phyloP scores from a whole-genome alignment of 1,284 basidiomycete genomes.

The Farysia itapuensis region DNA sequence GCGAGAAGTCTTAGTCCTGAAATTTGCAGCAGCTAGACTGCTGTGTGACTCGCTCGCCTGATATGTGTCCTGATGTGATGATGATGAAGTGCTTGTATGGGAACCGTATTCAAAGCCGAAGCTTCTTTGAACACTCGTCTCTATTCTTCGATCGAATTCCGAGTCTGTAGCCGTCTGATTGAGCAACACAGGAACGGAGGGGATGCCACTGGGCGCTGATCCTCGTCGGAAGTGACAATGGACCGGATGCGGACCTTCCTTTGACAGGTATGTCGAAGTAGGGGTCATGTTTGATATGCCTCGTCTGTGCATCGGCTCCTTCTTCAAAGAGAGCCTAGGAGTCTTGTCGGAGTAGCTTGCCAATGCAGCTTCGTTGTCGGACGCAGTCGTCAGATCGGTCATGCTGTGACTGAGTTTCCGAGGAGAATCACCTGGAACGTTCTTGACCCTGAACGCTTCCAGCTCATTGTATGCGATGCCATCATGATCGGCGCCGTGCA shows the following conservation, averaged over 20 bases:
- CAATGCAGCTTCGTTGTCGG: slow-evolving; percentile 4
- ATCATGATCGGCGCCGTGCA: no score
- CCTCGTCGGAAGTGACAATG: no score
- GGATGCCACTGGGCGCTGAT: no score
- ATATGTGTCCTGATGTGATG: neutral
- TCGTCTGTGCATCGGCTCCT: slow-evolving; percentile 19
- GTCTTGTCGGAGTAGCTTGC: slow-evolving; percentile 7
- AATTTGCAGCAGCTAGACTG: slow-evolving; percentile 4
- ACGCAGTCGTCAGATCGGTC: slow-evolving; percentile 35
- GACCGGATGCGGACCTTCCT: no score
- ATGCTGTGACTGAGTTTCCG: slow-evolving; percentile 49
- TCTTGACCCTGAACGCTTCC: no score
- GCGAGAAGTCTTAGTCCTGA: slow-evolving; percentile 23
- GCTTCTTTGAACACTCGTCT: slow-evolving; percentile 40
- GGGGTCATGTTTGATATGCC: slow-evolving; percentile 57
- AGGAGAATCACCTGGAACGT: no score
- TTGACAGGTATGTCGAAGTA: slow-evolving; percentile 45
- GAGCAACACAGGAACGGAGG: no score
- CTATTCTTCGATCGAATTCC: slow-evolving; percentile 52
- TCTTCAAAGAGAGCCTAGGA: slow-evolving; percentile 5
- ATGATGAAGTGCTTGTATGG: slow-evolving; percentile 1
- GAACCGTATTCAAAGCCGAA: slow-evolving; percentile 20
- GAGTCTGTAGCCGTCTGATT: no score
- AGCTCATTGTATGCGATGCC: neutral
- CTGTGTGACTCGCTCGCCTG: no score